These are phyloP conservation scores for Fomes fomentarius DNA, from an alignment of 1,284 basidiomycete species.

Conservation along the genomic window DNA sequence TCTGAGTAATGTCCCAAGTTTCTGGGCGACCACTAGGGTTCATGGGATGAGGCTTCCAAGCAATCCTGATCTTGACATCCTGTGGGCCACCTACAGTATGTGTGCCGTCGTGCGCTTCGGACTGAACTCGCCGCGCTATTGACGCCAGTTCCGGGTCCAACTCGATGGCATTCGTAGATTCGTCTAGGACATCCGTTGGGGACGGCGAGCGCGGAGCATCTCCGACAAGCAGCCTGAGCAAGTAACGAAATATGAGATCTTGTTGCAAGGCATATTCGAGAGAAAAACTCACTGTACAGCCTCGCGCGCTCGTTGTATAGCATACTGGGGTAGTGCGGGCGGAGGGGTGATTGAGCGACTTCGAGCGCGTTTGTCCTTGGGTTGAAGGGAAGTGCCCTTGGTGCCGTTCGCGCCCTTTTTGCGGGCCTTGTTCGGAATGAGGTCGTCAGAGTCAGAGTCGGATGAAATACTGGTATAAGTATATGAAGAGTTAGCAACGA, in stretches of 20 bases:
- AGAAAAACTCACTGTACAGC: constrained; percentile 54
- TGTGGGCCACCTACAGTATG: constrained; percentile 38
- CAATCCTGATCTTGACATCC: constrained; percentile 53
- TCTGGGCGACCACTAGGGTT: constrained; percentile 42
- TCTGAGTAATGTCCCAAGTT: constrained; percentile 56
- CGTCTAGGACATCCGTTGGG: constrained; percentile 46
- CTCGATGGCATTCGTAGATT: constrained; percentile 50
- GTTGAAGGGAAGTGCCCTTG: constrained; percentile 13
- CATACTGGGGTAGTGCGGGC: constrained; percentile 54
- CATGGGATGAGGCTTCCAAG: constrained; percentile 66
- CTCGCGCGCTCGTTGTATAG: constrained; percentile 54
- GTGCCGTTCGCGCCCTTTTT: constrained; percentile 22
- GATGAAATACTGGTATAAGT: constrained; percentile 38
- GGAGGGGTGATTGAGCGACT: constrained; percentile 78
- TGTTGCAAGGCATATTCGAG: not conserved
- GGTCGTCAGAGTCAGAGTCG: constrained; percentile 48
- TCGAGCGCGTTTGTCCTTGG: constrained; percentile 45
- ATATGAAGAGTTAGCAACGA: too few species aligned
- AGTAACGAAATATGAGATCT: not conserved
- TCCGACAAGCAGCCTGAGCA: constrained; percentile 48
- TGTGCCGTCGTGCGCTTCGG: constrained; percentile 28
- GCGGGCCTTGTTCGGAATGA: constrained; percentile 39
- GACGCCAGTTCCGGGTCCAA: constrained; percentile 63
- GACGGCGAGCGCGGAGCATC: constrained; percentile 44
- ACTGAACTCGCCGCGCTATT: constrained; percentile 46